These are phyloP conservation scores for Cucurbita pepo DNA, from an alignment of 306 rosid genomes.

Conservation along the genomic window DNA sequence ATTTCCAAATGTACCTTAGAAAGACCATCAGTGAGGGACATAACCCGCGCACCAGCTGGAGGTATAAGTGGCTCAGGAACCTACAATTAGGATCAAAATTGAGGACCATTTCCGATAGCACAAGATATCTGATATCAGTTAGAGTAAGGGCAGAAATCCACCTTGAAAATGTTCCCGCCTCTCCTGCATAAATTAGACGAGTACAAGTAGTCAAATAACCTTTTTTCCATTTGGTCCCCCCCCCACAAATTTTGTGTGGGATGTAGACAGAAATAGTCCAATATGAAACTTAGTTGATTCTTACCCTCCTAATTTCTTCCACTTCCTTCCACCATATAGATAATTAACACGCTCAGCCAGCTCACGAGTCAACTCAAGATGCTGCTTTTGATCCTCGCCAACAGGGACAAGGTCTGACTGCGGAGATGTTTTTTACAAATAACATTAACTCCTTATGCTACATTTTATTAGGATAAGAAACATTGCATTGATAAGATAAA, in stretches of 20 bases:
- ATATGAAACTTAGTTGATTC: constrained; percentile 17
- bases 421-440: constrained; percentile 19
- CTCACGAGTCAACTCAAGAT: constrained; percentile 88
- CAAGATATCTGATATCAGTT: constrained; percentile 5
- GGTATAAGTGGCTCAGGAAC: constrained; percentile 96
- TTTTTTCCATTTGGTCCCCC: not conserved
- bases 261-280: not conserved
- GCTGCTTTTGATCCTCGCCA: constrained; percentile 99
- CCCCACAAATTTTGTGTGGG: not conserved
- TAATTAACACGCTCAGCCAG: constrained; percentile 78
- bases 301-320: constrained; percentile 98
- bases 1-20: constrained; percentile 46
- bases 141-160: constrained; percentile 12
- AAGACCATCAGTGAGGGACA: constrained; percentile 90
- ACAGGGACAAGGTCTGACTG: constrained; percentile 94
- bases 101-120: not conserved
- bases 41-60: constrained; percentile 86
- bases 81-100: constrained; percentile 26
- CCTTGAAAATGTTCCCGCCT: constrained; percentile 84
- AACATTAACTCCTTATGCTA: not conserved
- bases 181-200: constrained; percentile 48
- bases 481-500: not conserved
- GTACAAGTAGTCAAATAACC: constrained; percentile 13
- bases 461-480: not conserved
- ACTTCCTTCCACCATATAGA: constrained; percentile 87